A percentile compares a stretch with the other conserved stretches of the same genome.
Conservation (phyloP, 2,329 filamentous ascomycete species). For the Penicillium sp. region DNA sequence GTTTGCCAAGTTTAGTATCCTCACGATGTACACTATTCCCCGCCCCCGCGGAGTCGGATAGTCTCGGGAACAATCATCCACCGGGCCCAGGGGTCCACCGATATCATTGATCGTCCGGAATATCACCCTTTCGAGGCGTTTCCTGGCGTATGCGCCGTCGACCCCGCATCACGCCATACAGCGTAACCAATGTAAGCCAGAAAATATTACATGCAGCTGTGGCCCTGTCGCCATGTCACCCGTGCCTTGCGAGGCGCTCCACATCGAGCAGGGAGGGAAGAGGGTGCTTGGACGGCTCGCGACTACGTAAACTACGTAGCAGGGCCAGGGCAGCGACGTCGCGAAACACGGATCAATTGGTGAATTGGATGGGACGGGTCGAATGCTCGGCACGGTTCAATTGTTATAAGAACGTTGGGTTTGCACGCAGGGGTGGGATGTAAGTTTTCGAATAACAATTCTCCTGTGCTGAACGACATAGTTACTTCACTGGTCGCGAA, state of each 20-base stretch:
- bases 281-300: not conserved
- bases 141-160: not conserved
- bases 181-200: not conserved
- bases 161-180: slow-evolving; percentile 31
- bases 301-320: not conserved
- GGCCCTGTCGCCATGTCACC: not conserved
- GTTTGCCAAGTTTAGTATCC: slow-evolving; percentile 2
- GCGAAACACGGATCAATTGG: not conserved
- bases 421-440: not conserved
- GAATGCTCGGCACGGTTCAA: not conserved
- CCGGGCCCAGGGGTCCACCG: slow-evolving; percentile 6
- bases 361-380: not conserved
- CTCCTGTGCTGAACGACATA: not conserved
- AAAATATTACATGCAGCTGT: slow-evolving; percentile 6
- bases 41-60: slow-evolving; percentile 4
- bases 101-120: slow-evolving; percentile 13
- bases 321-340: not conserved
- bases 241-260: slow-evolving; percentile 1
- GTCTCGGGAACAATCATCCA: slow-evolving; percentile 4
- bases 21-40: not conserved
- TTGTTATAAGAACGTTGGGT: slow-evolving; percentile 19
- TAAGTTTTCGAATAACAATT: not conserved
- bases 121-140: not conserved
- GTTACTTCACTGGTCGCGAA: not conserved
- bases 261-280: not conserved